Evolutionary conservation across 2,329 filamentous ascomycete genomes (phyloP), one percentile per base, ranked within the genome.

Genomic region (Colletotrichum sp.): DNA sequence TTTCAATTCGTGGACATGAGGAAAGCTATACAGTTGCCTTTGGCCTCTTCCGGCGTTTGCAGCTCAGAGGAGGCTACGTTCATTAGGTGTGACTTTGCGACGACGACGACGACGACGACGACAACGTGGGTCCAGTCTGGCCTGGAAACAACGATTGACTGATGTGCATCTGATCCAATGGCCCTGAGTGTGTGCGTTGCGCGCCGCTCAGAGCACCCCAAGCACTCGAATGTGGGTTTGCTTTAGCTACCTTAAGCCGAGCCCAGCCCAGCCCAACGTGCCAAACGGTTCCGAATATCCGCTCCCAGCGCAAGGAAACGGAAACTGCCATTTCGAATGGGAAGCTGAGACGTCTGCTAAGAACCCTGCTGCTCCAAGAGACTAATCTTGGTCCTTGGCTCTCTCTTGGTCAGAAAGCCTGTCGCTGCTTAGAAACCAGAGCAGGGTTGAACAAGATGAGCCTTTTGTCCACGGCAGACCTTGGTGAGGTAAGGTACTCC

Each of bases 261-360:
- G 56, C 65, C 71, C 64, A 73, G 55, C 65, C 71, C 64, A 73
- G 36, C 55, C 24, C 56, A 34, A 32, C 58, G 55, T 73, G 71
- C 65, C 71, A 73, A 59, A 21, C 65, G 65, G 65, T 73, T 64
- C 71, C 66, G 71, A 73, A 32, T 43, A 73, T 63, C 71, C 71
- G 71, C 58, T 73, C 71, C 30, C 71, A 73, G 71, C 65, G 24
- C 55, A 32, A 14, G 24, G 26, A 38, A 48, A 36, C 34, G 34
- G 34, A 36, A 32, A 58, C 70, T 55, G 28, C 64, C 56, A 18
- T 34, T 55, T 55, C 13, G 9, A 16, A 32, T 56, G 56, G 30
- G 21, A 69, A 62, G 30, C 36, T 62, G 64, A 69, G 64, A 73
- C 70, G 56, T 30, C 63, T 52, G 38, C 26, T 24, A 8, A 38